A percentile compares a stretch with the other conserved stretches of the same genome.
Evolutionary conservation across 768 basidiomycete species (phyloP).

Genomic region (Mycena pura): DNA sequence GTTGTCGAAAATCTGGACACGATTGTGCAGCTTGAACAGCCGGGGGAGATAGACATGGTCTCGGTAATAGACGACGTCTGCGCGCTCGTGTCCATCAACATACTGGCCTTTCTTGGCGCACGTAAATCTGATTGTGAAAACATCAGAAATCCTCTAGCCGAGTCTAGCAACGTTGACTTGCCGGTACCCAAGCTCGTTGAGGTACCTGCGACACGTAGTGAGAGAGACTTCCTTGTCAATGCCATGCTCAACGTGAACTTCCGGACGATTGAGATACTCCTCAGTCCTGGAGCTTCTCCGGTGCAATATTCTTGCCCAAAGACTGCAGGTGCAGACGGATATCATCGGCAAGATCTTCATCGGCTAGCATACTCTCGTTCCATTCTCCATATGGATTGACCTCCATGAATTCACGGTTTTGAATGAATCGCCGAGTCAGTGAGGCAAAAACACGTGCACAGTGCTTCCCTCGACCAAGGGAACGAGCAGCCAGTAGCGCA

Average conservation of each 20-base stretch:
- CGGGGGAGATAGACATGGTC: conserved; percentile 30
- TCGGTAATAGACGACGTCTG: conserved; percentile 26
- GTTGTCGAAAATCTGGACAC: neutral
- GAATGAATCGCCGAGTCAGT: conserved; percentile 4
- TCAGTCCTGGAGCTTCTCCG: conserved; percentile 1
- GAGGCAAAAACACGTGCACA: conserved; percentile 10
- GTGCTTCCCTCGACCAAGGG: conserved; percentile 3
- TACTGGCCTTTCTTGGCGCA: conserved; percentile 27
- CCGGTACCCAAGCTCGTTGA: conserved; percentile 7
- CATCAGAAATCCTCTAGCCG: neutral
- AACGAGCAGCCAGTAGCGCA: conserved; percentile 6
- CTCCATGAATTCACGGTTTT: conserved; percentile 1
- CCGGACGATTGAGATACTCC: neutral
- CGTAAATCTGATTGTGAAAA: conserved; percentile 10
- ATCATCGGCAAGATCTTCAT: conserved; percentile 11
- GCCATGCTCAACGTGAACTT: neutral
- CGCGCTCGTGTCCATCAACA: conserved; percentile 27
- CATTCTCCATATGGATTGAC: conserved; percentile 20
- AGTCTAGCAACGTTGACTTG: neutral
- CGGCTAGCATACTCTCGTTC: conserved; percentile 17
- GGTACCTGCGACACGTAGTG: conserved; percentile 6
- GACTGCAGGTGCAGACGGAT: conserved; percentile 8
- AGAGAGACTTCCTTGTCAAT: conserved; percentile 1
- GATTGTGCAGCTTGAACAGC: neutral
- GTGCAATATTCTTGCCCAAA: conserved; percentile 19